These are phyloP conservation scores for Verticillium albo-atrum DNA, from an alignment of 2,329 filamentous ascomycete species.

Conservation along the genomic window DNA sequence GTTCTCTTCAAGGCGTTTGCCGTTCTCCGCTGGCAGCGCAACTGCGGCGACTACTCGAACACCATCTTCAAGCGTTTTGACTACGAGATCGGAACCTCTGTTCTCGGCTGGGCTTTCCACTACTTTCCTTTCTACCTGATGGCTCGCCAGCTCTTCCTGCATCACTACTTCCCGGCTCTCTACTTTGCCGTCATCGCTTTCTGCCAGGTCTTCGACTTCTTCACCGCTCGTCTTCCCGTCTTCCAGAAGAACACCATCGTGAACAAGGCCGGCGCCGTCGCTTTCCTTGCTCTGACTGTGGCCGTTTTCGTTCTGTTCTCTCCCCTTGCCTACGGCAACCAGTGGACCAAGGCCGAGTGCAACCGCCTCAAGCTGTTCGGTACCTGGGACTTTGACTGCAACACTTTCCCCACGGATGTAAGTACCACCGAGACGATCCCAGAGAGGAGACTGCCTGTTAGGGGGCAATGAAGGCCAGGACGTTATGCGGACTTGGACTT, in stretches of 20 bases:
- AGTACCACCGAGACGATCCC: constrained; percentile 44
- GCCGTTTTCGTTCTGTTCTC: constrained; percentile 80
- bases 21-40: constrained; percentile 89
- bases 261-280: constrained; percentile 68
- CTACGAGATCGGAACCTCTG: constrained; percentile 87
- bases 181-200: constrained; percentile 91
- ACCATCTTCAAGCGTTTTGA: constrained; percentile 92
- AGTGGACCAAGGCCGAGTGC: constrained; percentile 85
- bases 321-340: constrained; percentile 86
- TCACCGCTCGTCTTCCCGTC: constrained; percentile 66
- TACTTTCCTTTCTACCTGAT: constrained; percentile 99
- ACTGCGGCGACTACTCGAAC: constrained; percentile 79
- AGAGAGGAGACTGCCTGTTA: constrained; percentile 26
- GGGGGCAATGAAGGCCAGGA: constrained; percentile 5
- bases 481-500: not conserved
- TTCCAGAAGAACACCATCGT: constrained; percentile 66
- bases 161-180: constrained; percentile 96
- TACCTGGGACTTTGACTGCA: constrained; percentile 98
- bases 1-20: constrained; percentile 81
- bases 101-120: constrained; percentile 94
- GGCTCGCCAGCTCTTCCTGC: constrained; percentile 95
- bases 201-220: constrained; percentile 85
- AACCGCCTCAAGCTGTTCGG: constrained; percentile 79
- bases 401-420: constrained; percentile 83
- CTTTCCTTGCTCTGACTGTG: constrained; percentile 70